phyloP scores from a whole-genome alignment of 1,139 yeast genomes.

The Yueomyces sp. region DNA sequence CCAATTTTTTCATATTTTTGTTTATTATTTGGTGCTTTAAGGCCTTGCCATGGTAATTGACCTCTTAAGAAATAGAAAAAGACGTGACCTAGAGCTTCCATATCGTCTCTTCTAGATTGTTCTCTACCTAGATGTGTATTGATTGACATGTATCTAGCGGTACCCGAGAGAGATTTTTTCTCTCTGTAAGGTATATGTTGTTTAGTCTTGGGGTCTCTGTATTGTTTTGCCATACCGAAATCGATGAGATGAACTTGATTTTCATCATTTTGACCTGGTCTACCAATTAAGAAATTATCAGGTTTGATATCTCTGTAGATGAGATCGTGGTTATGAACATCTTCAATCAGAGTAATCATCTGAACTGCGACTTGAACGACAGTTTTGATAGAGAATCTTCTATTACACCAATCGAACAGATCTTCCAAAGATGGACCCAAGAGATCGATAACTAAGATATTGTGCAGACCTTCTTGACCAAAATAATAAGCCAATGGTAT shows the following conservation, averaged over 20 bases:
- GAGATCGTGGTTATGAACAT: constrained; percentile 54
- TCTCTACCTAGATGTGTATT: constrained; percentile 96
- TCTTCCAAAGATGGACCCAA: constrained; percentile 72
- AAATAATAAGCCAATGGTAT: constrained; percentile 67
- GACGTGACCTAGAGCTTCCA: constrained; percentile 91
- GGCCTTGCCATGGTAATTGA: constrained; percentile 96
- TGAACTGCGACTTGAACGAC: constrained; percentile 66
- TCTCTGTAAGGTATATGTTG: constrained; percentile 94
- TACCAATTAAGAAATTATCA: constrained; percentile 93
- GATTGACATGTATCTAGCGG: constrained; percentile 92
- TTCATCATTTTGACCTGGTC: constrained; percentile 51
- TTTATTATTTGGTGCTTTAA: constrained; percentile 76
- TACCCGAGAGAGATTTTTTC: constrained; percentile 91
- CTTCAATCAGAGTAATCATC: constrained; percentile 57
- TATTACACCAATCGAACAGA: constrained; percentile 71
- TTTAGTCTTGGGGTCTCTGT: constrained; percentile 90
- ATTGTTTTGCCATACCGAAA: constrained; percentile 93
- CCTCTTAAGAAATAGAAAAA: constrained; percentile 92
- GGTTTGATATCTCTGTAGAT: constrained; percentile 79
- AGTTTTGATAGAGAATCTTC: constrained; percentile 55
- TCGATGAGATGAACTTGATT: constrained; percentile 89
- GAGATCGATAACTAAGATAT: constrained; percentile 58
- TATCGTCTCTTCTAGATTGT: constrained; percentile 91
- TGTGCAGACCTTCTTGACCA: constrained; percentile 73
- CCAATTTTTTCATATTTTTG: constrained; percentile 77